phyloP scores from a whole-genome alignment of 2,329 filamentous ascomycete genomes.

The Aspergillus tanneri region DNA sequence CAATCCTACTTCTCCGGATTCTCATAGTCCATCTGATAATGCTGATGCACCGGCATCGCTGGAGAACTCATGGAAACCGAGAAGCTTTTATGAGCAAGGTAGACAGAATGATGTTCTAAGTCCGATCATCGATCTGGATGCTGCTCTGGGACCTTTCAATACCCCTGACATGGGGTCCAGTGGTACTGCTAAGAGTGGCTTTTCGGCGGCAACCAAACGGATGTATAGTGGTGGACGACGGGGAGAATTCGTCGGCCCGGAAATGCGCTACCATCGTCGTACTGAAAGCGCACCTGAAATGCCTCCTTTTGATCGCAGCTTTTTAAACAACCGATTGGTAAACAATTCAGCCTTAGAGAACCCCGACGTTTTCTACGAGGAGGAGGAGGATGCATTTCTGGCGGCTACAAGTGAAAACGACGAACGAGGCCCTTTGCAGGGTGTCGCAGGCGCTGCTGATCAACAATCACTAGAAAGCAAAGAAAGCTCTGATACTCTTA shows the following conservation, averaged over 20 bases:
- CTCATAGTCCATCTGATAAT: conserved; percentile 20
- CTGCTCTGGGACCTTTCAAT: conserved; percentile 87
- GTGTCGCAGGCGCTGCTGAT: conserved; percentile 17
- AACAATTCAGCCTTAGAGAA: conserved; percentile 42
- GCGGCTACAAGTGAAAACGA: conserved; percentile 38
- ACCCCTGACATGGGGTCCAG: conserved; percentile 54
- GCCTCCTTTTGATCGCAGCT: conserved; percentile 48
- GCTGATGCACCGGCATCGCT: conserved; percentile 23
- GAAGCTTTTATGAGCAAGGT: conserved; percentile 45
- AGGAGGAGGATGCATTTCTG: conserved; percentile 51
- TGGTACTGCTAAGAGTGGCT: conserved; percentile 34
- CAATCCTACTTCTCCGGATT: conserved; percentile 34
- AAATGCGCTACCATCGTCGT: conserved; percentile 52
- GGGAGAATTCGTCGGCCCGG: conserved; percentile 48
- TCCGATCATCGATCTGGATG: conserved; percentile 90
- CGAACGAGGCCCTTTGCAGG: conserved; percentile 10
- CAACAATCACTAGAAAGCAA: conserved; percentile 25
- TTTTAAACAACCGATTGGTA: conserved; percentile 40
- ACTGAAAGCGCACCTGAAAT: conserved; percentile 52
- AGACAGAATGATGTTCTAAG: conserved; percentile 65
- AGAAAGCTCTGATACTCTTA: conserved; percentile 29
- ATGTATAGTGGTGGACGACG: conserved; percentile 52
- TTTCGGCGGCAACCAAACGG: conserved; percentile 42
- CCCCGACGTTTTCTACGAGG: conserved; percentile 51
- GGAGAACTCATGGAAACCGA: conserved; percentile 44